Evolutionary conservation across 345 rosid genomes (phyloP), one percentile per base, ranked within the genome.

Genomic region (Sisymbrium irio): DNA sequence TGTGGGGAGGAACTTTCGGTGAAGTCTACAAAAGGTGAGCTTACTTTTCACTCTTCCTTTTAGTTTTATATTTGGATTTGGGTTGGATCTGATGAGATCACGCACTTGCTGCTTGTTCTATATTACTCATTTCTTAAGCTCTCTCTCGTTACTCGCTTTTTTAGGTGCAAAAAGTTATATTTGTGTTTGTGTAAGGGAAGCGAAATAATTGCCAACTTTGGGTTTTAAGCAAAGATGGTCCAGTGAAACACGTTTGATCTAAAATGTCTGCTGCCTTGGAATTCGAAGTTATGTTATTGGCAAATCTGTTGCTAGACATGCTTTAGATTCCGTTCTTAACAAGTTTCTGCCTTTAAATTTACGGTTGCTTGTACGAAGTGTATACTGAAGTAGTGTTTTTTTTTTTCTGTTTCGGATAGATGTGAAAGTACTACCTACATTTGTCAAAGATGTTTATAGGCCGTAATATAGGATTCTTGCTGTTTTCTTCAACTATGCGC

Each of bases 1-100:
- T 95, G 65, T 95, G 99, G 99, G 99, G 99, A 35, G 99, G 99
- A 53, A 88, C 97, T n/a, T 95, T 95, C 70, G 97, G 97, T 32
- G 99, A 95, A 65, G 96, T 90, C 4, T 92, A 92, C 66, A 95
- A 86, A 78, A 95, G 99, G 99, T 92, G 62, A 32, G 9, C 39
- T 71, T 63, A 4, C 36, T 44, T 58, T 67, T 67, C 13, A 10
- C 44, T 57, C 20, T 7, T 54, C 18, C 50, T 36, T 35, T 72
- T 37, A 25, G 0, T 65, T 30, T 65, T 59, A 2, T 47, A 37
- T 53, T 36, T 6, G 25, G 54, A 39, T 58, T 51, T 68, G 18
- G 54, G 22, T 32, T 42, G 67, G 36, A 18, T 59, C 70, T 58
- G 53, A 49, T 71, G 32, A 58, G 7, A 64, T 69, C 70, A 62